Base-by-base conservation (phyloP, 371 early-diverging fungal genomes). In the Mucor saturninus region DNA sequence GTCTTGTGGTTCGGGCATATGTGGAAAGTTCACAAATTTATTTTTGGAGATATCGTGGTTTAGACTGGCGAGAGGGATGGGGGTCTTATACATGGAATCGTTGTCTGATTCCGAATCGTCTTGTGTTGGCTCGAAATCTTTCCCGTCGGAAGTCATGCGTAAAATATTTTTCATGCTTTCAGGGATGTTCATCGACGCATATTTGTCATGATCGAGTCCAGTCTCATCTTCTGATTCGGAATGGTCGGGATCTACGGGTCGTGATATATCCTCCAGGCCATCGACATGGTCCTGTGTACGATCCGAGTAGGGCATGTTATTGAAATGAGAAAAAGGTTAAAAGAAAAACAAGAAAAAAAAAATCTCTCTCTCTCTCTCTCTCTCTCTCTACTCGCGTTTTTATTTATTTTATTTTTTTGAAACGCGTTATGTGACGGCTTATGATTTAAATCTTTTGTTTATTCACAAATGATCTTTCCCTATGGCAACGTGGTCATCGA, bases 151-250 rank as follows among this genome's bases (percentile, higher is more conserved):
- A 21, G 15, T 40, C 48, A 55, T 40, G 11, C 46, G 42, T 7
- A 68, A 29, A 3, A 68, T 59, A 50, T 64, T 49, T 15, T 64
- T 68, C 13, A 68, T 14, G 35, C 55, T 45, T 9, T 53, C 53
- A 26, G 69, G 54, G 4, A 68, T 54, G 37, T 68, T 68, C 35
- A 60, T 39, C 35, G 37, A 38, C 8, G 38, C 60, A 40, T 64
- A 60, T 2, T 30, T 39, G 21, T 46, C 46, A 5, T 65, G 46
- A 29, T 65, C 66, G 5, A 54, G 31, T 2, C 46, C 39, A 3
- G 2, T n/a, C 9, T 68, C 65, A 61, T 65, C 65, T 50, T 68
- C 69, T 38, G 59, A 60, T 50, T 68, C 69, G 7, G 60, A 59
- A 26, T 42, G 43, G 6, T 48, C 58, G 10, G 13, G 40, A 28